A percentile compares a stretch with the other conserved stretches of the same genome.
Conservation (phyloP, 176 grass and related monocot genomes). For the Microstegium vimineum region DNA sequence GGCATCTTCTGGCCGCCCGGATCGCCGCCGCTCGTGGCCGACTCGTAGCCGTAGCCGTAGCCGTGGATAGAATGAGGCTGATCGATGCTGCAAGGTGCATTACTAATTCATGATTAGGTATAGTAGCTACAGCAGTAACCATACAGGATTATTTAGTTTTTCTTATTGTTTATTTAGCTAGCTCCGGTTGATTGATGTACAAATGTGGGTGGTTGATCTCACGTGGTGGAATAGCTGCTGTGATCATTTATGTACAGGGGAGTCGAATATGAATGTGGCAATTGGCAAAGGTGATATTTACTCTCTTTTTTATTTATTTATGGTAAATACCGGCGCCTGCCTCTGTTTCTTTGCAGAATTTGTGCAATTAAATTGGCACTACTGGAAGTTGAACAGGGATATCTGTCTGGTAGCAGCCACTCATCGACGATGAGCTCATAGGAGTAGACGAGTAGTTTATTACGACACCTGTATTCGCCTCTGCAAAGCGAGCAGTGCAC, state of each 20-base stretch:
- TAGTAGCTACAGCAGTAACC: not conserved
- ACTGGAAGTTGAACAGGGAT: too few relatives aligned
- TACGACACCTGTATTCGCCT: too few relatives aligned
- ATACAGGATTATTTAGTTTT: conserved; percentile 22
- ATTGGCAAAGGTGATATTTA: not conserved
- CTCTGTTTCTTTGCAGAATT: too few relatives aligned
- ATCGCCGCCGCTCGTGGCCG: not conserved
- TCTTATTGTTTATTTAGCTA: not conserved
- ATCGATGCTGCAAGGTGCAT: not conserved
- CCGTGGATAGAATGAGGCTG: not conserved
- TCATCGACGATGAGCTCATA: too few relatives aligned
- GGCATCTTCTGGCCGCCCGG: conserved; percentile 60
- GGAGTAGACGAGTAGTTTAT: too few relatives aligned
- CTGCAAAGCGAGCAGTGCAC: too few relatives aligned
- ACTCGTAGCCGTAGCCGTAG: not conserved
- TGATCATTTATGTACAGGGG: conserved; percentile 6
- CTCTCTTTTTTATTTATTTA: not conserved
- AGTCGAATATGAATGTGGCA: not conserved
- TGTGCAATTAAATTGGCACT: too few relatives aligned
- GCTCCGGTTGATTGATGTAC: not conserved
- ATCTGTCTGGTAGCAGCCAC: too few relatives aligned
- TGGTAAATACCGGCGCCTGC: not conserved
- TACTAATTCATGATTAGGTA: not conserved
- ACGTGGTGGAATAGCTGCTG: not conserved
- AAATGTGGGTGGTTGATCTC: not conserved